Base-by-base conservation (phyloP, 192 early-diverging fungal genomes). In the Rhizoclosmatium sp. region DNA sequence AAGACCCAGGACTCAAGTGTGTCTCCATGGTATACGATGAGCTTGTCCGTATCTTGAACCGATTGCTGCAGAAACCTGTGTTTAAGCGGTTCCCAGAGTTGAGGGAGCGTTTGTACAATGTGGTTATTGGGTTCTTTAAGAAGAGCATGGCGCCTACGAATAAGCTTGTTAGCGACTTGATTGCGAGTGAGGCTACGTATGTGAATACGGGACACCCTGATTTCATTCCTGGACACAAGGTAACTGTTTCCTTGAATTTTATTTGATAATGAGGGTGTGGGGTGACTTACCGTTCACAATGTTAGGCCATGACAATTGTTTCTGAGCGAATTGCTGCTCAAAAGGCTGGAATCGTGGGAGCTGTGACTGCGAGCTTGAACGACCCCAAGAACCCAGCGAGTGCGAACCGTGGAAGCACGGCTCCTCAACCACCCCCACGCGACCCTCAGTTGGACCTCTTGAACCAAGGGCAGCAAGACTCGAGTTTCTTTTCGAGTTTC, bases 131-230 rank as follows among this genome's bases (percentile, higher is more conserved):
- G 65, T 99, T 96, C 82, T 96, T 96, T 82, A 96, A 98, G 82
- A 96, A 96, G 78, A 89, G 93, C 31, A 83, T 96, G 87, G 66
- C 79, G 48, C 97, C 97, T 39, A 98, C 98, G 58, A 96, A 95
- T 84, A 98, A 97, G 88, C 91, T 99, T 56, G 96, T 97, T 39
- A 83, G 87, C 64, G 96, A 99, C 78, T 87, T 99, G 78, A 94
- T 99, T 76, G 72, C 88, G 92, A 93, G 85, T 90, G 97, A 99
- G 86, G 88, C 93, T 19, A 91, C 91, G 82, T 99, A 99, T 84
- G 92, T 99, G 87, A 99, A 99, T 89, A 99, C 98, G 7, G 97
- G 89, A 4, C 98, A 99, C 82, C 97, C 97, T 4, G 97, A 99
- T 82, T 99, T 99, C 85, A 88, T 99, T 81, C 96, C 92, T 80